Evolutionary conservation across 1,284 basidiomycete genomes (phyloP).

Genomic region (Puccinia coronata): DNA sequence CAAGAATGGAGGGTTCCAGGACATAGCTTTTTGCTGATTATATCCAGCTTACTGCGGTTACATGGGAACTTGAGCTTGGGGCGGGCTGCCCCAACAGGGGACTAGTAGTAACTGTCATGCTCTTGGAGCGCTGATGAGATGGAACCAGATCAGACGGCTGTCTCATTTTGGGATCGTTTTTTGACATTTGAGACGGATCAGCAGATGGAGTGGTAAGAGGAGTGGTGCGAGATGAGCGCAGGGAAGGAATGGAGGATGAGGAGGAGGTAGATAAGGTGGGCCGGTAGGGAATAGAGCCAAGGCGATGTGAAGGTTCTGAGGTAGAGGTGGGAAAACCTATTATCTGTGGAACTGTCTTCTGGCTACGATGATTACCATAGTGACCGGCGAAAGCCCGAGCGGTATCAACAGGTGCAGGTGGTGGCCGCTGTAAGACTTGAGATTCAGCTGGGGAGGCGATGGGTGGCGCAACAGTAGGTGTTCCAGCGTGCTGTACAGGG

Average conservation of each 20-base stretch:
- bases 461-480: background rate
- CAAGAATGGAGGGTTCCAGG: background rate
- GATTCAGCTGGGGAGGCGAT: slow-evolving; percentile 6
- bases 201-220: background rate
- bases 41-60: background rate
- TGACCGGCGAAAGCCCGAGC: background rate
- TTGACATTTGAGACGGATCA: background rate
- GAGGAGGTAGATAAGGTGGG: background rate
- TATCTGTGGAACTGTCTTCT: background rate
- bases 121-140: slow-evolving; percentile 9
- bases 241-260: slow-evolving; percentile 10
- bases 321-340: background rate
- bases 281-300: background rate
- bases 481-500: too few relatives aligned
- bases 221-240: background rate
- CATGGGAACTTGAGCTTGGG: background rate
- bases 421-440: background rate
- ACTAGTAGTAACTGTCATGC: background rate
- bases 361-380: background rate
- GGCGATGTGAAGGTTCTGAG: background rate
- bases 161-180: background rate
- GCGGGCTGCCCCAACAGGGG: background rate
- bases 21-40: background rate
- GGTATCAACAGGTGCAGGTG: background rate
- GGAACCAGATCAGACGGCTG: background rate